Evolutionary conservation across 2,329 filamentous ascomycete species (phyloP).

Genomic region (Aureobasidium sp.): DNA sequence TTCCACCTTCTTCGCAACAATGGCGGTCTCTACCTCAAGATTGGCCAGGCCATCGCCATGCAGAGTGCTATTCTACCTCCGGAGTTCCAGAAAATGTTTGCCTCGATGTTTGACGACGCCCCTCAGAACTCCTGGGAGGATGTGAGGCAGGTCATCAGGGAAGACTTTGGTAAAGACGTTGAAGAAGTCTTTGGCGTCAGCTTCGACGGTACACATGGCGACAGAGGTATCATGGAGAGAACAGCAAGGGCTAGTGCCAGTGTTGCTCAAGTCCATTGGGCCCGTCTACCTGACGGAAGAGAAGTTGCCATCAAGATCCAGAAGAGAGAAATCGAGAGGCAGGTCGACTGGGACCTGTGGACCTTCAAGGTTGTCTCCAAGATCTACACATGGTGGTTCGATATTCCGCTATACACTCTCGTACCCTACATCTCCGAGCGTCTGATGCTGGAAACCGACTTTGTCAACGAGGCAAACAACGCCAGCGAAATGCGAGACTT

Average conservation of each 20-base stretch:
- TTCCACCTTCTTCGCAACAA: slow-evolving; percentile 86
- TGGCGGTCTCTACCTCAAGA: slow-evolving; percentile 96
- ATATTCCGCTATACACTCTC: slow-evolving; percentile 90
- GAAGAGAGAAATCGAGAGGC: slow-evolving; percentile 91
- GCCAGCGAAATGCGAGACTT: slow-evolving; percentile 84
- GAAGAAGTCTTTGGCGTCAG: slow-evolving; percentile 96
- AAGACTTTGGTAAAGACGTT: slow-evolving; percentile 85
- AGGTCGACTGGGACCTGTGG: slow-evolving; percentile 96
- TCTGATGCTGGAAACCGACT: slow-evolving; percentile 94
- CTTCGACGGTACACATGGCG: slow-evolving; percentile 62
- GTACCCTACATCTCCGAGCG: slow-evolving; percentile 95
- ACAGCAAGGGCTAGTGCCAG: slow-evolving; percentile 84
- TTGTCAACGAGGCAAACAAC: slow-evolving; percentile 91
- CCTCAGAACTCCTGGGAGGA: slow-evolving; percentile 92
- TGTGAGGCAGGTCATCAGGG: slow-evolving; percentile 83
- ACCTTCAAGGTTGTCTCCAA: slow-evolving; percentile 88
- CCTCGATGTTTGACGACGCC: slow-evolving; percentile 97
- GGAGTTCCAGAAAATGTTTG: slow-evolving; percentile 97
- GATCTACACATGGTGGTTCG: slow-evolving; percentile 89
- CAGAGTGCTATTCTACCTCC: slow-evolving; percentile 94
- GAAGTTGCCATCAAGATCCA: slow-evolving; percentile 98
- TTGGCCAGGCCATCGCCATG: slow-evolving; percentile 98
- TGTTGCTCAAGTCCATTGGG: slow-evolving; percentile 98
- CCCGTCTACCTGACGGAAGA: slow-evolving; percentile 82
- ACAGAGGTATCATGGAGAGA: slow-evolving; percentile 73